These are phyloP conservation scores for Alternaria conjuncta DNA, from an alignment of 2,329 filamentous ascomycete genomes.

Conservation along the genomic window DNA sequence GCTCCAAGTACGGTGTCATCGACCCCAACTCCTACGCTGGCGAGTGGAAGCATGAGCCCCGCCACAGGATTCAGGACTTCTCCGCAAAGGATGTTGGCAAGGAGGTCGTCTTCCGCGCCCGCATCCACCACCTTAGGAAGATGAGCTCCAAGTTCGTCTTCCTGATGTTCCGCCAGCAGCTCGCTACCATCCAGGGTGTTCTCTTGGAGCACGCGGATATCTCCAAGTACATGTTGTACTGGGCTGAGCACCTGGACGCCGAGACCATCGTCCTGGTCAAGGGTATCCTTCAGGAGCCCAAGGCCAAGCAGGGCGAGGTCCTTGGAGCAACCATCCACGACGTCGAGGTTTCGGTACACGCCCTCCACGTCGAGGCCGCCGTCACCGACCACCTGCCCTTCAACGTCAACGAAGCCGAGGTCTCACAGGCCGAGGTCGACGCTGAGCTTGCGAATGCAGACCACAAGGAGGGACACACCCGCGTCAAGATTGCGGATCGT, in stretches of 20 bases:
- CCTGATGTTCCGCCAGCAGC: constrained; percentile 83
- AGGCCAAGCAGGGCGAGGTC: constrained; percentile 69
- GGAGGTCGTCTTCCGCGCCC: constrained; percentile 70
- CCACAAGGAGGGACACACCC: constrained; percentile 62
- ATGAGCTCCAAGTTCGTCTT: constrained; percentile 86
- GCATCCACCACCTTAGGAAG: constrained; percentile 79
- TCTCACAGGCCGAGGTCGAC: constrained; percentile 63
- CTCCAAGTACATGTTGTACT: constrained; percentile 79
- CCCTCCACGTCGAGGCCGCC: constrained; percentile 67
- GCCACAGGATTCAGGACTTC: constrained; percentile 60
- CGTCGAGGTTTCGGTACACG: constrained; percentile 75
- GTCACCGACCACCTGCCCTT: constrained; percentile 70
- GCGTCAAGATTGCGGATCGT: constrained; percentile 71
- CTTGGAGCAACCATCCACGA: constrained; percentile 77
- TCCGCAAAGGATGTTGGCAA: constrained; percentile 62
- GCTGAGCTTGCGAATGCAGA: constrained; percentile 58
- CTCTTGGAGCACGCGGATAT: constrained; percentile 68
- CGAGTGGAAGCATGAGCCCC: constrained; percentile 56
- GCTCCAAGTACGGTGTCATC: constrained; percentile 63
- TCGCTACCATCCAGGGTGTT: constrained; percentile 83
- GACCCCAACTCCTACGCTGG: constrained; percentile 65
- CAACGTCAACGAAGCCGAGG: constrained; percentile 73
- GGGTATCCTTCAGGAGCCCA: constrained; percentile 74
- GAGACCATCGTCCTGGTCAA: constrained; percentile 81
- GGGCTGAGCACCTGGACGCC: constrained; percentile 81